Evolutionary conservation across 2,329 filamentous ascomycete genomes (phyloP).

Genomic region (Colletotrichum lini): DNA sequence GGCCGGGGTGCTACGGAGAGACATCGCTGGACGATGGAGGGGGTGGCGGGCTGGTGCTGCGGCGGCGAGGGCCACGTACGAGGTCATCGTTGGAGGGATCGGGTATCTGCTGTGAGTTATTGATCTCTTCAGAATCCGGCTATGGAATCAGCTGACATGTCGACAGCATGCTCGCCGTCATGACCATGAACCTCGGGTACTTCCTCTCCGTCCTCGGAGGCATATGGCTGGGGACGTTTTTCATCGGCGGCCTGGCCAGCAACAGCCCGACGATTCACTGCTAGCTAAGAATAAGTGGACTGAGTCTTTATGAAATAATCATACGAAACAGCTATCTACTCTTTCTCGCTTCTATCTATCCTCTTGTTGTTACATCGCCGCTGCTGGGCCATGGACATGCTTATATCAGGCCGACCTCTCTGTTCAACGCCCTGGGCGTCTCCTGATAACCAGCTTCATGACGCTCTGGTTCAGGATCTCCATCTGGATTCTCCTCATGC

Average conservation of each 20-base stretch:
- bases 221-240: slow-evolving; percentile 79
- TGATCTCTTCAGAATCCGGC: too few species aligned
- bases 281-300: not conserved
- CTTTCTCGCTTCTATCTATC: not conserved
- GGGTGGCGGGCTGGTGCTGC: slow-evolving; percentile 42
- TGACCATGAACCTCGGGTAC: slow-evolving; percentile 90
- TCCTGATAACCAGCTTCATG: not conserved
- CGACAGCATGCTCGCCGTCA: slow-evolving; percentile 88
- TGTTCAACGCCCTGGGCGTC: not conserved
- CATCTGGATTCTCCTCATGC: too few species aligned
- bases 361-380: too few species aligned
- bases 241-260: slow-evolving; percentile 21
- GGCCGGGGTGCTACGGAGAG: slow-evolving; percentile 1
- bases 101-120: slow-evolving; percentile 86
- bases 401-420: not conserved
- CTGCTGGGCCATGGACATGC: too few species aligned
- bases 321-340: too few species aligned
- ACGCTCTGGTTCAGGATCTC: not conserved
- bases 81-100: slow-evolving; percentile 74
- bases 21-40: slow-evolving; percentile 24
- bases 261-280: not conserved
- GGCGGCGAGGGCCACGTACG: slow-evolving; percentile 41
- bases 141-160: not conserved
- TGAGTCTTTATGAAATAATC: not conserved
- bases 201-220: slow-evolving; percentile 84